Base-by-base conservation (phyloP, 1,284 basidiomycete genomes). In the Rhizoctonia solani region DNA sequence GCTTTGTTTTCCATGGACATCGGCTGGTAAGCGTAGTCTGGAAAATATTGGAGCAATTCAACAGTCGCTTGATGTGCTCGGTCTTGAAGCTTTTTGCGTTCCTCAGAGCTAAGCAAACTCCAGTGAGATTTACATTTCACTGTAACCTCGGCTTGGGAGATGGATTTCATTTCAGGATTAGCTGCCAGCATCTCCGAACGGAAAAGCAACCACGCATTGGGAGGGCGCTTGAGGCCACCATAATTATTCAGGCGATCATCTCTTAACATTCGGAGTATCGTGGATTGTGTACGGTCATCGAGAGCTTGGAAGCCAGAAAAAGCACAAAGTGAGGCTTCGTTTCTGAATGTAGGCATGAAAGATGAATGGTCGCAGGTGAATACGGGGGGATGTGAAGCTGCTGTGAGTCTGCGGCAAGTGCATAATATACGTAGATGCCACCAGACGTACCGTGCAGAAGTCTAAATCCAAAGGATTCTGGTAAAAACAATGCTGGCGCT, bases 141-240 rank as follows among this genome's bases (percentile, higher is more conserved):
- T 16, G 55, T 59, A 42, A 59, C 11, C 19, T 59, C 42, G 42
- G 19, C 21, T 41, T 59, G 55, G 29, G 21, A 42, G 25, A 46
- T 19, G 3, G 13, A 19, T 30, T 32, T 44, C 19, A 32, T 44
- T 16, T 47, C 42, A 30, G 29, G 23, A n/a, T n/a, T n/a, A 13
- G 41, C 16, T 4, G 55, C 55, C 8, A 59, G 41, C 8, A 32
- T 30, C 8, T 59, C 55, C 11, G 55, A 59, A 25, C 55, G 55
- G 19, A 47, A 59, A 44, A 59, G 11, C 8, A 59, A 44, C 55
- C 55, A 59, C 23, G 30, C 42, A 27, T 59, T 59, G 4, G 55
- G 55, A 27, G 55, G 42, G 39, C 55, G 55, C 34, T 59, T 59
- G 27, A 59, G 23, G 44, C 42, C 11, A 32, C 55, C 55, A 25